Evolutionary conservation across 371 early-diverging fungal species (phyloP).

Genomic region (Basidiobolus meristosporus): DNA sequence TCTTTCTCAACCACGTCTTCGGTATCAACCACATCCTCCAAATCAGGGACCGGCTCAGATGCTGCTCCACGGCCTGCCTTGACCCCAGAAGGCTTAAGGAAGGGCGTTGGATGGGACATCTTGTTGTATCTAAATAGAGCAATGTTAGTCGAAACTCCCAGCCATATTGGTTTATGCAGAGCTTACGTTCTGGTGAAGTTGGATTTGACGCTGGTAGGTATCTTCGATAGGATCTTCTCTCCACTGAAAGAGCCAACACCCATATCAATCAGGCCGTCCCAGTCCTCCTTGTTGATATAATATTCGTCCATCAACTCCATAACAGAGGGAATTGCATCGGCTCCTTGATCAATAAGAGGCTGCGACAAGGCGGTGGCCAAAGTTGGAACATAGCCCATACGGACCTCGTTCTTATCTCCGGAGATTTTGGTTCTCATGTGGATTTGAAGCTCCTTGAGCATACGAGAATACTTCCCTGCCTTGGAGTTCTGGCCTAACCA

Average conservation of each 20-base stretch:
- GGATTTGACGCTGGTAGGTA: slow-evolving; percentile 52
- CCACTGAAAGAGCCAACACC: slow-evolving; percentile 22
- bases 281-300: slow-evolving; percentile 73
- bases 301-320: slow-evolving; percentile 79
- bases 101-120: slow-evolving; percentile 45
- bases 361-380: slow-evolving; percentile 37
- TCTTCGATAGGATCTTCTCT: slow-evolving; percentile 22
- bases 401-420: slow-evolving; percentile 66
- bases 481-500: slow-evolving; percentile 94
- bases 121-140: slow-evolving; percentile 44
- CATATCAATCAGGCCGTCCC: slow-evolving; percentile 67
- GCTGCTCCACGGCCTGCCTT: slow-evolving; percentile 11
- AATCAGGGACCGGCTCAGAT: slow-evolving; percentile 35
- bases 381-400: slow-evolving; percentile 64
- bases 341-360: slow-evolving; percentile 30
- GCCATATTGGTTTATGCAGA: not conserved
- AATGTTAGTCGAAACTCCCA: slow-evolving; percentile 2
- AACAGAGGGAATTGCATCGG: slow-evolving; percentile 41
- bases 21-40: slow-evolving; percentile 32
- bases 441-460: slow-evolving; percentile 59
- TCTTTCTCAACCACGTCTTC: slow-evolving; percentile 38
- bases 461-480: slow-evolving; percentile 43
- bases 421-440: slow-evolving; percentile 69
- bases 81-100: slow-evolving; percentile 16
- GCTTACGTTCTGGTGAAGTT: slow-evolving; percentile 62